Percentiles rank a stretch among this genome's conserved stretches.
Evolutionary conservation across 345 rosid genomes (phyloP).

Genomic region (Hibiscus syriacus): DNA sequence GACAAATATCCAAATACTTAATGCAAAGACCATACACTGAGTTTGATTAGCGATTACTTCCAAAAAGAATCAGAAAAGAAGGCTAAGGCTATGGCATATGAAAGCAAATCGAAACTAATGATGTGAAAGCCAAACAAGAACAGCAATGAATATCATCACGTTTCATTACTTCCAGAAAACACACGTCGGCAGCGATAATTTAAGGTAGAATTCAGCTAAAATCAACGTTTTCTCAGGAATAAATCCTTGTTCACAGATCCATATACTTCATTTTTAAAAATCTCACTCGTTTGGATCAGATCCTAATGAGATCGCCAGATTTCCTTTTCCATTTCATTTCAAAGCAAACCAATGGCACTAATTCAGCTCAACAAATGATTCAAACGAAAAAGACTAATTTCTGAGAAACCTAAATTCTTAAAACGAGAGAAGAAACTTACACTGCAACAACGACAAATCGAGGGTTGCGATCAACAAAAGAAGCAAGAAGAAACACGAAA

Average conservation of each 20-base stretch:
- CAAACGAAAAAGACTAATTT: not conserved
- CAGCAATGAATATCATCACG: not conserved
- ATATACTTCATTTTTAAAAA: not conserved
- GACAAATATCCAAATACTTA: not conserved
- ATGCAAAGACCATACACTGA: not conserved
- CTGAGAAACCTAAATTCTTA: not conserved
- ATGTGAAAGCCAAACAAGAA: not conserved
- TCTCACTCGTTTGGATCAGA: not conserved
- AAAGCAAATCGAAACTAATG: not conserved
- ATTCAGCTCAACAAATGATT: not conserved
- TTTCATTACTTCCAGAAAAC: not conserved
- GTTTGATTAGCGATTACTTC: not conserved
- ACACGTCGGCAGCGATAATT: not conserved
- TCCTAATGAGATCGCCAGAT: not conserved
- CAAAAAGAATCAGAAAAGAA: not conserved
- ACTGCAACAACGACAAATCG: not conserved
- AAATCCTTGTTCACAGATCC: conserved; percentile 3
- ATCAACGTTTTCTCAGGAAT: not conserved
- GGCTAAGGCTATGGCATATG: not conserved
- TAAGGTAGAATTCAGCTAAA: not conserved
- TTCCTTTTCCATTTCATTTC: not conserved
- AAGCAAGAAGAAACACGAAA: not conserved
- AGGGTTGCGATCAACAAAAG: not conserved
- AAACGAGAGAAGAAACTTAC: not conserved
- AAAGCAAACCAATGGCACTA: not conserved